Percentiles rank a stretch among this genome's conserved stretches.
phyloP scores from a whole-genome alignment of 805 yeast genomes.

The Candida silvatica region DNA sequence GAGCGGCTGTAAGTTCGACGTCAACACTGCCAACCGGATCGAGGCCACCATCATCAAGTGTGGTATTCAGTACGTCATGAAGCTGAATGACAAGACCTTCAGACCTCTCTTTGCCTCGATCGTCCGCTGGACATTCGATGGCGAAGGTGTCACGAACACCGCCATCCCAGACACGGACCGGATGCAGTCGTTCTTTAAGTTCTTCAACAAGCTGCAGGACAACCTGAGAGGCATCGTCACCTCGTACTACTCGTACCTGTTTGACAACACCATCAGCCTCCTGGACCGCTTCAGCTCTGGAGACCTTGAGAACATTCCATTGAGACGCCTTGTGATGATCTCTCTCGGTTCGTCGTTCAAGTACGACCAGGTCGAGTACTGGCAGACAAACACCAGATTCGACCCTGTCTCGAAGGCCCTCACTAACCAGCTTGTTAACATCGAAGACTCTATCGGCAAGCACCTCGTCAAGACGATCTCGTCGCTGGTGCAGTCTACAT shows the following conservation, averaged over 20 bases:
- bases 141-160: conserved; percentile 47
- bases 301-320: conserved; percentile 35
- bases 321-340: conserved; percentile 66
- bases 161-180: conserved; percentile 44
- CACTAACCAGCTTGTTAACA: conserved; percentile 53
- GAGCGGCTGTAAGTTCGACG: conserved; percentile 48
- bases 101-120: conserved; percentile 84
- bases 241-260: conserved; percentile 73
- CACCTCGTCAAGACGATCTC: conserved; percentile 74
- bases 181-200: conserved; percentile 69
- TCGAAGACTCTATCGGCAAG: conserved; percentile 72
- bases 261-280: conserved; percentile 60
- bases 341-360: conserved; percentile 77
- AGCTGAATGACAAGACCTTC: conserved; percentile 87
- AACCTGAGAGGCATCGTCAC: conserved; percentile 82
- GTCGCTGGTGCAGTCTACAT: conserved; percentile 57
- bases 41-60: conserved; percentile 70
- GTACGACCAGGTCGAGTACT: conserved; percentile 87
- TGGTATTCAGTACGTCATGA: conserved; percentile 73
- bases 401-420: conserved; percentile 59
- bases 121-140: conserved; percentile 88
- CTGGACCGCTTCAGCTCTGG: conserved; percentile 40
- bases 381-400: conserved; percentile 85
- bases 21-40: conserved; percentile 68
- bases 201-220: conserved; percentile 79